Base-by-base conservation (phyloP, 140 eudicot species). In the Flaveria floridana region DNA sequence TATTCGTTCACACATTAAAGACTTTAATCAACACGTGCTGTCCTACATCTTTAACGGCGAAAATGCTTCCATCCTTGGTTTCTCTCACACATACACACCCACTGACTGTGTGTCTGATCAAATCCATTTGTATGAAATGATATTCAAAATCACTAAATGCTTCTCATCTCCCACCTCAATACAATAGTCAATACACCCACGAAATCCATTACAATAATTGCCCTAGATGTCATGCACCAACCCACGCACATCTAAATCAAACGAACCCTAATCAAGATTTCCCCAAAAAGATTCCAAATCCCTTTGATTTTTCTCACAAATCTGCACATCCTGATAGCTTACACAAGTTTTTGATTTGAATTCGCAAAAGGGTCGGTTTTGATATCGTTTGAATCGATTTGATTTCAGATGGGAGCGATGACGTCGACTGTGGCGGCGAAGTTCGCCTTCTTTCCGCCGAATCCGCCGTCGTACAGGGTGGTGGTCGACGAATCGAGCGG, bases 341-440 rank as follows among this genome's bases (percentile, higher is more conserved):
- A 18, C 55, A 15, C 70, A 44, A 73, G 8, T 44, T 21, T 20
- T 80, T 34, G 7, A 6, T 34, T 34, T 34, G 7, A 34, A 34
- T 34, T 34, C 37, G 7, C 41, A 34, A 34, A 34, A 34, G 41
- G 41, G 41, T 34, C 41, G 41, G 41, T 34, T 34, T 34, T 4
- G 41, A 34, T 34, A 4, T 34, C 41, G 41, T 34, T 28, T 28
- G 7, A 34, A 34, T 34, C 41, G 41, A 4, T 16, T 44, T 2
- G 47, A 23, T 44, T 28, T 28, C 25, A 37, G 81, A 91, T 94
- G 99, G 99, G 99, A 78, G 88, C 83, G 81, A 86, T 91, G 85
- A 90, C 99, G 79, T 94, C 99, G 53, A 57, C 99, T 41, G 89
- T 90, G 89, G 99, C 99, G 75, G 97, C 97, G 39, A 94, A 85